Evolutionary conservation across 768 basidiomycete genomes (phyloP), one percentile per base, ranked within the genome.

Genomic region (Mycena vitilis): DNA sequence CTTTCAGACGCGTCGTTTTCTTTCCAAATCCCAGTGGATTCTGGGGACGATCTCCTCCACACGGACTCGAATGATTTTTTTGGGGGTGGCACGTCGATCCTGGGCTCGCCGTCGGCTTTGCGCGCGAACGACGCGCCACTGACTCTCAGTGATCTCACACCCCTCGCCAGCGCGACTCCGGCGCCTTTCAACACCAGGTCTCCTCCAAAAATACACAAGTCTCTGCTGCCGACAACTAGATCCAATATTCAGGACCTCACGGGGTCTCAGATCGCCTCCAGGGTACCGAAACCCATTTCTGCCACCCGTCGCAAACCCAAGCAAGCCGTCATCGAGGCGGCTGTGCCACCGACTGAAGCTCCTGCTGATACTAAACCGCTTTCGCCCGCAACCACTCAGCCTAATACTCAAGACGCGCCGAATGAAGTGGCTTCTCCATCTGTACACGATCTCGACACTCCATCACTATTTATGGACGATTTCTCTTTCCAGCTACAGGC

Each of bases 11-110:
- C 77, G n/a, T 86, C 68, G 34, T 84, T 82, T 68, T 87, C 87
- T 2, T 87, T 88, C 75, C 86, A 88, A 75, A 86, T 89, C 42
- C 88, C 89, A 0, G 73, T 78, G 8, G 79, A 78, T 45, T 75
- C 76, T 9, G 84, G 82, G 18, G 86, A 88, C 70, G 83, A 89
- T 71, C 83, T 90, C 34, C 83, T 91, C 5, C 77, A 77, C 10
- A 80, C 82, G 52, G 85, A 89, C 63, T 81, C 82, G 66, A 74
- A 79, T 70, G 81, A 84, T 77, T 85, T 86, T 74, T 81, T 91
- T 59, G 76, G 75, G 65, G 82, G 78, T 65, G 80, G 48, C 73
- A 83, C 56, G 75, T 79, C 23, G 82, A 81, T 18, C 75, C 82
- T 54, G 74, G 37, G 61, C 77, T 34, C 70, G 57, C 63, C 66